Conservation (phyloP, 2,329 filamentous ascomycete species). For the Elsinoe arachidis region DNA sequence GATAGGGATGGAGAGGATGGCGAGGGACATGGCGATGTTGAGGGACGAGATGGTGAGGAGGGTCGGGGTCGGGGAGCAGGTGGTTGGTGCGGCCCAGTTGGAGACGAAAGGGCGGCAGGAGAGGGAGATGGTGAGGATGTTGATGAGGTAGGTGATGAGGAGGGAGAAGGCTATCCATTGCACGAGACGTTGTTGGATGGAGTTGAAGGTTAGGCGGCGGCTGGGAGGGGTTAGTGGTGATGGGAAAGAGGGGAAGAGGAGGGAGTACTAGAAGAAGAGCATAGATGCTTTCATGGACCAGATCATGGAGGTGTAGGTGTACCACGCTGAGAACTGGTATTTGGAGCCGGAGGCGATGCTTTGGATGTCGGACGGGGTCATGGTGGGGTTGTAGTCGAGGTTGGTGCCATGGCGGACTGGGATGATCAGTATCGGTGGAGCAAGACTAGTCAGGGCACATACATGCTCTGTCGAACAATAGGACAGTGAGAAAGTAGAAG, state of each 20-base stretch:
- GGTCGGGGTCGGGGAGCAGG: conserved; percentile 16
- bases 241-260: no score
- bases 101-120: not conserved
- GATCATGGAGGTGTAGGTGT: conserved; percentile 20
- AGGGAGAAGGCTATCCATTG: not conserved
- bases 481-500: conserved; percentile 2
- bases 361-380: conserved; percentile 23
- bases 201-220: conserved; percentile 7
- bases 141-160: not conserved
- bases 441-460: not conserved
- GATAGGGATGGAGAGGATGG: conserved; percentile 27
- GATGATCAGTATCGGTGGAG: not conserved
- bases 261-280: conserved; percentile 19
- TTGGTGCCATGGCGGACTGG: conserved; percentile 4
- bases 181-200: not conserved
- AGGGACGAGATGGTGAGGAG: conserved; percentile 23
- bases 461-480: not conserved
- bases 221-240: no score
- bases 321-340: conserved; percentile 33
- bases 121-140: conserved; percentile 7
- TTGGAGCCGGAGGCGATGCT: conserved; percentile 28
- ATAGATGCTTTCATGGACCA: conserved; percentile 11
- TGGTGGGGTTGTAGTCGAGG: conserved; percentile 5
- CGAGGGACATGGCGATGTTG: conserved; percentile 27
- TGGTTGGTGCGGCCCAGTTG: not conserved